These are phyloP conservation scores for Pseudomassariella vexata DNA, from an alignment of 2,329 filamentous ascomycete genomes.

Conservation along the genomic window DNA sequence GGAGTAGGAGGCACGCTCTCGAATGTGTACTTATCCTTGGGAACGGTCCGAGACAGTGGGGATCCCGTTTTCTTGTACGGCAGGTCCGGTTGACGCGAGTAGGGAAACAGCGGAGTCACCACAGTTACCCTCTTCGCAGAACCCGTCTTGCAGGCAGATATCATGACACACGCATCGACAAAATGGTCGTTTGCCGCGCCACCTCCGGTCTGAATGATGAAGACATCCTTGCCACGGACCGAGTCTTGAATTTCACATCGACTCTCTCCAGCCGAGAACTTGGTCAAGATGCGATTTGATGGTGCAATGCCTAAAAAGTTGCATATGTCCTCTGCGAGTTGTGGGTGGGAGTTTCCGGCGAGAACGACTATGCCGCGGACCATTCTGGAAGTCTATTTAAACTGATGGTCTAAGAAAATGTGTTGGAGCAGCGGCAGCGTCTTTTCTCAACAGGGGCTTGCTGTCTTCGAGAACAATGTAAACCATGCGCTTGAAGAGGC, in stretches of 20 bases:
- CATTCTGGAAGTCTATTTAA: conserved; percentile 51
- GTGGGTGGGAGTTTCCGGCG: conserved; percentile 86
- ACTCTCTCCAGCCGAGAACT: conserved; percentile 94
- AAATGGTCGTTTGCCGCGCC: conserved; percentile 94
- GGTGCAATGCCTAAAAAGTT: conserved; percentile 81
- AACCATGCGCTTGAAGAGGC: too few species aligned
- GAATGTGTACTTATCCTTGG: conserved; percentile 70
- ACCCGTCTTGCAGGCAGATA: conserved; percentile 94
- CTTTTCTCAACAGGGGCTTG: too few species aligned
- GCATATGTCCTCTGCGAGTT: conserved; percentile 81
- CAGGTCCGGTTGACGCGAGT: conserved; percentile 91
- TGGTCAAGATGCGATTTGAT: conserved; percentile 76
- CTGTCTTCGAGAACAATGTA: too few species aligned
- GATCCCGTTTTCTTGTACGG: conserved; percentile 95
- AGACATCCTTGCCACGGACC: conserved; percentile 96
- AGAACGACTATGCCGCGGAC: conserved; percentile 93
- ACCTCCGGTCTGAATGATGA: conserved; percentile 92
- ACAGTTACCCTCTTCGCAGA: conserved; percentile 91
- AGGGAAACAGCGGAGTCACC: conserved; percentile 91
- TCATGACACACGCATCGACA: conserved; percentile 94
- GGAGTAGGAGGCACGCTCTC: conserved; percentile 89
- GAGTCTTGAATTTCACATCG: conserved; percentile 95
- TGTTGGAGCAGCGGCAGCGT: too few species aligned
- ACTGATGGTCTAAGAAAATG: too few species aligned
- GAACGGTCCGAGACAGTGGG: conserved; percentile 65